Evolutionary conservation across 805 yeast genomes (phyloP), one percentile per base, ranked within the genome.

Genomic region (Pichia manshurica): DNA sequence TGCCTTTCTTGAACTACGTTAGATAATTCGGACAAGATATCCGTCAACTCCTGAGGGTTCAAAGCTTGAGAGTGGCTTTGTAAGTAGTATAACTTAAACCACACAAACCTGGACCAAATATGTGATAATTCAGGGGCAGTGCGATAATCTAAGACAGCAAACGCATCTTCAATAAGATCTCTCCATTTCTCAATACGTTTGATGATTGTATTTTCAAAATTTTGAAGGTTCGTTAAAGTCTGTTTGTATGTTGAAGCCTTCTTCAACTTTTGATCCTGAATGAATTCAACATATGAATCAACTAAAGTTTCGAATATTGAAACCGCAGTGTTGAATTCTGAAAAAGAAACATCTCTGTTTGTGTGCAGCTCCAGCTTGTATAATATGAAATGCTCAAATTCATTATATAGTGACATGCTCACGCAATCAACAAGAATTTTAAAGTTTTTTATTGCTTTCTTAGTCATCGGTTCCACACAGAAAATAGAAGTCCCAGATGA

Each of bases 111-210:
- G 9, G 73, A 55, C 44, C 55, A 55, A 34, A 52, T 55, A 22
- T 47, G 44, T 46, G 54, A 32, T 9, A 39, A 17, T 7, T n/a
- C 5, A 32, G 49, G 9, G 41, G 34, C 17, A 13, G 16, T 8
- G 9, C 10, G 17, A 36, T n/a, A 23, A n/a, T 40, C 38, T 12
- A 7, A 15, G 5, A 42, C 6, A 2, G 42, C 51, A 34, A 63
- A 50, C 10, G 57, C 48, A 28, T 63, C 67, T 2, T 65, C 64
- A n/a, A 75, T 54, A 13, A 71, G 42, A 1, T 53, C 46, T 2
- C 61, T 48, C 90, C 90, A 84, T 38, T 71, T 67, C 2, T 61
- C 56, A 5, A 82, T 59, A 47, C 78, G 69, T 20, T 66, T 70
- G 6, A 66, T 65, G 0, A 80, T 45, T 32, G 66, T 64, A 17